Evolutionary conservation across 371 early-diverging fungal species (phyloP), one percentile per base, ranked within the genome.

Genomic region (Dentiscutata heterogama): DNA sequence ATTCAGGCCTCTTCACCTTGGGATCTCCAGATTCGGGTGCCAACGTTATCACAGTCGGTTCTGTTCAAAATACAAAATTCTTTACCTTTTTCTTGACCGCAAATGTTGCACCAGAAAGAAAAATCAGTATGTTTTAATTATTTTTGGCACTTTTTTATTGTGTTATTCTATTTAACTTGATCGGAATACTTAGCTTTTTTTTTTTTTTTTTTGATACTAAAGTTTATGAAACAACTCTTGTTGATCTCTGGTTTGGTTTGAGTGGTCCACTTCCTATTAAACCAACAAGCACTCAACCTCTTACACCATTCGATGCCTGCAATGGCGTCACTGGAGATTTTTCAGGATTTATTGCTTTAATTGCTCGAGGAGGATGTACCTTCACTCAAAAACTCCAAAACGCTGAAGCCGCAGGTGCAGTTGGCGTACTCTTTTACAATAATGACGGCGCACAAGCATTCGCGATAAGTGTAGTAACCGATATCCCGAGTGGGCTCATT

Each of bases 1-100:
- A 82, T 7, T 84, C 88, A 18, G 96, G 96, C 2, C 83, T 94
- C 3, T 93, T 87, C 82, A 87, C 90, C 80, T 88, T 90, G 0
- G 87, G 89, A 0, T 82, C 93, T 1, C 95, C 96, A 7, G 92
- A 92, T n/a, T 84, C 94, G 18, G 92, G 92, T 2, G 81, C 82
- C 14, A 88, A 88, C 50, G 90, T 91, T 13, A 84, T 94, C 60
- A 89, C 92, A 18, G 93, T 94, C 20, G 96, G 93, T n/a, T 92
- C 94, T n/a, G 87, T 95, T 13, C 94, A 96, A 70, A 93, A 91
- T 82, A 61, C 76, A 8, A 75, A 82, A 22, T 87, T 85, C 2
- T 70, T 84, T 29, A 85, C 87, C 6, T 46, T 80, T 18, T 77
- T 83, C 18, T 63, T 88, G 25, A 46, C 53, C 25, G 79, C 83